Evolutionary conservation across 305 asterid species (phyloP).

Genomic region (Fraxinus xanthoxyloides): DNA sequence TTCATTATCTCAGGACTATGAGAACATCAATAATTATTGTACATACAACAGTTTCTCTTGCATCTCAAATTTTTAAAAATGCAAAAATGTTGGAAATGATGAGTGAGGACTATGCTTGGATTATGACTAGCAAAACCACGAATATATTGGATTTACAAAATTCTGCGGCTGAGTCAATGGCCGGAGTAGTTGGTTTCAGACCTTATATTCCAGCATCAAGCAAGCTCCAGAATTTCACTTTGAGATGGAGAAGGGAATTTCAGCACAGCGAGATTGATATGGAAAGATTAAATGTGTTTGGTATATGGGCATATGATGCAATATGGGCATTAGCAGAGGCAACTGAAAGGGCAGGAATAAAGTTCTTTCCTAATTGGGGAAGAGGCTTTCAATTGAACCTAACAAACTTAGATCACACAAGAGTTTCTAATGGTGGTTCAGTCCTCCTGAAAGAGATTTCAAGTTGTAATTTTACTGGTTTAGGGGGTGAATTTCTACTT

Average conservation of each 20-base stretch:
- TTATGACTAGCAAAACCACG: constrained; percentile 42
- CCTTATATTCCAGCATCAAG: constrained; percentile 30
- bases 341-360: constrained; percentile 22
- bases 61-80: constrained; percentile 31
- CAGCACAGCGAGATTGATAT: constrained; percentile 3
- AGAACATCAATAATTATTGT: constrained; percentile 29
- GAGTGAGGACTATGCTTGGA: constrained; percentile 45
- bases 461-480: constrained; percentile 22
- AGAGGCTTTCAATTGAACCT: background rate
- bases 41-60: constrained; percentile 37
- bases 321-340: constrained; percentile 40
- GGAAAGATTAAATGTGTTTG: constrained; percentile 25
- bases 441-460: constrained; percentile 20
- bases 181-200: constrained; percentile 42
- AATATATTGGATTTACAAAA: constrained; percentile 26
- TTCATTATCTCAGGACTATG: constrained; percentile 15
- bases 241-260: constrained; percentile 34
- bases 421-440: constrained; percentile 18
- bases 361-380: background rate
- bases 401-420: constrained; percentile 3
- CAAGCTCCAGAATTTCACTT: constrained; percentile 21
- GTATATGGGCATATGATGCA: constrained; percentile 47
- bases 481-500: constrained; percentile 29
- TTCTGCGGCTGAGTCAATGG: constrained; percentile 32
- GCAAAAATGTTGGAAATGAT: constrained; percentile 41